A percentile compares a stretch with the other conserved stretches of the same genome.
phyloP scores from a whole-genome alignment of 2,329 filamentous ascomycete species.

The Colletotrichum camelliae region DNA sequence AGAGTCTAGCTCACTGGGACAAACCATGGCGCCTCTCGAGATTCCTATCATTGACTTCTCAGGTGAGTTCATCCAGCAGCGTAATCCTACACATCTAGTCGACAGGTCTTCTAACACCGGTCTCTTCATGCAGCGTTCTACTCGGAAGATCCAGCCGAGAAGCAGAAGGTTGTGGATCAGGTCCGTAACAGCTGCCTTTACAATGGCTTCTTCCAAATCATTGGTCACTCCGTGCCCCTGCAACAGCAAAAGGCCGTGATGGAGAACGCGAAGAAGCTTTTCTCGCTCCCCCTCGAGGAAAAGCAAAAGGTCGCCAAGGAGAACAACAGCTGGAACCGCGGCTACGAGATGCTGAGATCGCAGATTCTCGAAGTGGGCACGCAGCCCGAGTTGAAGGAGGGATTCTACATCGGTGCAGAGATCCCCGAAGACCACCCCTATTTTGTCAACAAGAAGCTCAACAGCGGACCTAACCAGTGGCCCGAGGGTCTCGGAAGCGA shows the following conservation, averaged over 20 bases:
- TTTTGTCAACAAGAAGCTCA: constrained; percentile 44
- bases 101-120: neutral
- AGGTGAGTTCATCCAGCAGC: constrained; percentile 11
- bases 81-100: no score
- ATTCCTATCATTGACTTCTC: constrained; percentile 35
- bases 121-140: constrained; percentile 21
- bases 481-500: constrained; percentile 37
- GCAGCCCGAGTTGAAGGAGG: constrained; percentile 53
- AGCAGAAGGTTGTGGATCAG: constrained; percentile 35
- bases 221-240: constrained; percentile 49
- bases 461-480: constrained; percentile 48
- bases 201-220: constrained; percentile 60
- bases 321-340: constrained; percentile 47
- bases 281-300: constrained; percentile 44
- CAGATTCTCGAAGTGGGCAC: constrained; percentile 50
- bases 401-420: constrained; percentile 45
- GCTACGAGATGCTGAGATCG: constrained; percentile 53
- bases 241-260: constrained; percentile 45
- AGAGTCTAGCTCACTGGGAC: neutral
- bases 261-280: constrained; percentile 48
- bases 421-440: constrained; percentile 45
- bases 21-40: constrained; percentile 12
- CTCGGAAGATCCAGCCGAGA: constrained; percentile 25
- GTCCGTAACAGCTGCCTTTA: constrained; percentile 46
- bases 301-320: constrained; percentile 47